phyloP scores from a whole-genome alignment of 345 rosid genomes.

The Conringia planisiliqua region DNA sequence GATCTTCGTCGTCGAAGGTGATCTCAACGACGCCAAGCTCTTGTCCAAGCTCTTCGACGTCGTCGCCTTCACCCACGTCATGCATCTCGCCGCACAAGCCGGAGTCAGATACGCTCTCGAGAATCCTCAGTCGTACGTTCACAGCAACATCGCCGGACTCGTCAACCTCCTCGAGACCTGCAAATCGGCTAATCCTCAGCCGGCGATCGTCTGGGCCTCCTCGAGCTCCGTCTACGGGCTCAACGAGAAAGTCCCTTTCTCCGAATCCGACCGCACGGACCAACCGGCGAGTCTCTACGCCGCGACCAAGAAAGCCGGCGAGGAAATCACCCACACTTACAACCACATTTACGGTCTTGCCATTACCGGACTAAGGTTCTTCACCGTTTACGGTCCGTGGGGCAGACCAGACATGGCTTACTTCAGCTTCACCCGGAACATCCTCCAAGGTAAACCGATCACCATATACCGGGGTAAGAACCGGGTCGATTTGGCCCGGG shows the following conservation, averaged over 20 bases:
- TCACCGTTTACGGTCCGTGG: conserved; percentile 89
- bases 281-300: conserved; percentile 85
- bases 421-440: conserved; percentile 59
- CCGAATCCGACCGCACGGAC: conserved; percentile 66
- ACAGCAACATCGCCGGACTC: conserved; percentile 72
- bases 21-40: conserved; percentile 58
- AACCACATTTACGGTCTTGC: conserved; percentile 81
- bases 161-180: conserved; percentile 65
- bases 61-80: conserved; percentile 77
- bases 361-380: conserved; percentile 71
- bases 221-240: conserved; percentile 83
- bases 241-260: conserved; percentile 67
- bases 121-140: conserved; percentile 72
- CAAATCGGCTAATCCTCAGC: conserved; percentile 74
- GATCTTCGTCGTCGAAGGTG: conserved; percentile 62
- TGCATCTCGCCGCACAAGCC: conserved; percentile 92
- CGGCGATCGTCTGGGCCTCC: conserved; percentile 79
- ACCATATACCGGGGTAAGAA: conserved; percentile 66
- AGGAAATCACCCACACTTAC: conserved; percentile 76
- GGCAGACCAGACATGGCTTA: conserved; percentile 93
- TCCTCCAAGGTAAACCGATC: conserved; percentile 71
- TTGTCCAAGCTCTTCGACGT: conserved; percentile 64
- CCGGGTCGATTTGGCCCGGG: conserved; percentile 66
- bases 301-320: conserved; percentile 84
- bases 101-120: conserved; percentile 79